Evolutionary conservation across 139 green algal genomes (phyloP).

Genomic region (Diplosphaera chodatii): DNA sequence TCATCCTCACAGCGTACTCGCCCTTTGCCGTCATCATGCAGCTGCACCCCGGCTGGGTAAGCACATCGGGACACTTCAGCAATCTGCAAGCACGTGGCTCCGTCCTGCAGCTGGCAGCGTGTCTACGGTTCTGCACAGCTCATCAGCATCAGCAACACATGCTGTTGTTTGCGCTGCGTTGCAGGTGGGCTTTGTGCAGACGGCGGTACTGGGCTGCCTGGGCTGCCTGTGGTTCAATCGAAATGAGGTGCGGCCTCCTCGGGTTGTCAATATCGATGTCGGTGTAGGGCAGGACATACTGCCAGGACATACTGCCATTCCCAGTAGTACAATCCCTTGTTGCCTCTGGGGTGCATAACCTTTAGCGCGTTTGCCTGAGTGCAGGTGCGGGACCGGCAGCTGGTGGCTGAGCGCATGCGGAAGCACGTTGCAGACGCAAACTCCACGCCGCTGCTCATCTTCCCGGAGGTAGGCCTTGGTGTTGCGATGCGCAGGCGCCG

Average conservation of each 20-base stretch:
- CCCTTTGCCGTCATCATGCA: conserved; percentile 88
- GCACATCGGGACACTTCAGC: neutral
- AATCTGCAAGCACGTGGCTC: conserved; percentile 35
- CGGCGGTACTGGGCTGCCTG: conserved; percentile 69
- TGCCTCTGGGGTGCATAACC: too few species aligned
- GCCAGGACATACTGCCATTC: too few species aligned
- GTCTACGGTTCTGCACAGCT: too few species aligned
- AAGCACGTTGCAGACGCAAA: conserved; percentile 67
- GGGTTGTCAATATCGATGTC: neutral
- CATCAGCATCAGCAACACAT: too few species aligned
- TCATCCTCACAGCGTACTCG: conserved; percentile 80
- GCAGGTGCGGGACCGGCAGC: conserved; percentile 77
- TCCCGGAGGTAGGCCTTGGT: conserved; percentile 65
- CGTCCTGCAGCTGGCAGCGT: conserved; percentile 34
- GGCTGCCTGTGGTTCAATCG: conserved; percentile 98
- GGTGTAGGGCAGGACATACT: too few species aligned
- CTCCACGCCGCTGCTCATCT: conserved; percentile 92
- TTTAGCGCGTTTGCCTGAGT: neutral
- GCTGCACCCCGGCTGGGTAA: conserved; percentile 75
- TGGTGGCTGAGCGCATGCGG: conserved; percentile 74
- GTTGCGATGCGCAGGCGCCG: too few species aligned
- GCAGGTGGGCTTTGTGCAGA: conserved; percentile 79
- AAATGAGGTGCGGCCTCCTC: conserved; percentile 52
- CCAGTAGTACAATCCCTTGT: too few species aligned
- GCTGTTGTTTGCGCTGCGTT: conserved; percentile 51